Base-by-base conservation (phyloP, 805 yeast species). In the Wickerhamomyces subpelliculosus region DNA sequence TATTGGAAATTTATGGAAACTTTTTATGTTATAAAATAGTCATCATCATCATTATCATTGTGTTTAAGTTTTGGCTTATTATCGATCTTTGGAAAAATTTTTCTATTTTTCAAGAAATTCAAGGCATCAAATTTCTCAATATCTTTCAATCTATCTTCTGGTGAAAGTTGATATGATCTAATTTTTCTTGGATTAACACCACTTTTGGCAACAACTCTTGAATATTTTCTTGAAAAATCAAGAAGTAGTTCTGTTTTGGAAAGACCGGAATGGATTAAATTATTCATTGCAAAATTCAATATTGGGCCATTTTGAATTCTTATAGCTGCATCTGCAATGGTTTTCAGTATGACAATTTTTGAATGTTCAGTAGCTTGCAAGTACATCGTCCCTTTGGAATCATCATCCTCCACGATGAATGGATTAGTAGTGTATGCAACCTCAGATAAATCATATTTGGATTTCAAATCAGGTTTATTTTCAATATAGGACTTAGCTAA, bases 151-250 rank as follows among this genome's bases (percentile, higher is more conserved):
- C 19, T 16, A 10, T 10, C 10, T 8, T 22, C 24, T 22, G 10
- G 8, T 22, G 24, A 22, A 22, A 8, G 24, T 8, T 8, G 24
- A 22, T 10, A 10, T 8, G 24, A 22, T 14, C 5, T 4, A 16
- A 6, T 11, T 7, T 27, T 27, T 14, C 19, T 27, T 3, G 10
- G 10, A 8, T 16, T 14, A 7, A 27, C 14, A 4, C 30, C 20
- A 19, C 14, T 16, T 4, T 16, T 29, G 4, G 32, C n/a, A 8
- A 29, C 19, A 4, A 3, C 5, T 18, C 19, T 29, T 5, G 21
- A 29, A 29, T 19, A 29, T 19, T 29, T 29, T 29, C 32, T 29
- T 18, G 32, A 29, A 16, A 29, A 29, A 19, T 29, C 32, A 29
- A 18, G 12, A 11, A 29, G 18, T 5, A 29, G 9, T 11, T 29